Evolutionary conservation across 306 rosid genomes (phyloP), one percentile per base, ranked within the genome.

Genomic region (Cicer bijugum): DNA sequence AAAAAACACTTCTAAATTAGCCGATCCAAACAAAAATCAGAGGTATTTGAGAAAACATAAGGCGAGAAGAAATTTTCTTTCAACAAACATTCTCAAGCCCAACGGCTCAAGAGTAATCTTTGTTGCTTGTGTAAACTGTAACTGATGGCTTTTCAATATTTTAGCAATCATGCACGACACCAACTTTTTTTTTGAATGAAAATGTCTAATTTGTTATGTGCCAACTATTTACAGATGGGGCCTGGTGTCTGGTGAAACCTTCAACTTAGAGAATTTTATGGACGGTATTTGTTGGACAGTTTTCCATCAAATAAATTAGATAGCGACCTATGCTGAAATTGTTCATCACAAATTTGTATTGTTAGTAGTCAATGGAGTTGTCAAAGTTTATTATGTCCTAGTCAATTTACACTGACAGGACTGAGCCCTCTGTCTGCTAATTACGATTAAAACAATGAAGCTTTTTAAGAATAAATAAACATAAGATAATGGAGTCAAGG

Each of bases 401-500:
- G 12, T 57, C 79, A 57, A 66, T 66, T 75, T 61, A 53, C 74
- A 62, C 15, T 53, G 77, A 62, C 78, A 79, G 12, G 47, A 72
- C 69, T 35, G 57, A 55, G 11, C 56, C 78, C 78, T 45, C 75
- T 73, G 12, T 75, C 33, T 64, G 37, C 52, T 44, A 57, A n/a
- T 62, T 53, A 42, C 42, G 43, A 62, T 53, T 63, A 40, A 78
- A 62, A 52, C 19, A 78, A 50, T 14, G 20, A 14, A 17, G n/a
- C 53, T 47, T 47, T 47, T 1, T 5, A 12, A n/a, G 17, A n/a
- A 50, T 12, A 6, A 48, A n/a, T 5, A 50, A 50, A n/a, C 19
- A 48, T n/a, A 50, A 14, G 15, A 46, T 12, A 11, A 1, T 46
- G 6, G 12, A 46, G 51, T 46, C 14, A 1, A 46, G 51, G 51